Conservation (phyloP, 2,329 filamentous ascomycete genomes). For the Diaporthe longicolla region DNA sequence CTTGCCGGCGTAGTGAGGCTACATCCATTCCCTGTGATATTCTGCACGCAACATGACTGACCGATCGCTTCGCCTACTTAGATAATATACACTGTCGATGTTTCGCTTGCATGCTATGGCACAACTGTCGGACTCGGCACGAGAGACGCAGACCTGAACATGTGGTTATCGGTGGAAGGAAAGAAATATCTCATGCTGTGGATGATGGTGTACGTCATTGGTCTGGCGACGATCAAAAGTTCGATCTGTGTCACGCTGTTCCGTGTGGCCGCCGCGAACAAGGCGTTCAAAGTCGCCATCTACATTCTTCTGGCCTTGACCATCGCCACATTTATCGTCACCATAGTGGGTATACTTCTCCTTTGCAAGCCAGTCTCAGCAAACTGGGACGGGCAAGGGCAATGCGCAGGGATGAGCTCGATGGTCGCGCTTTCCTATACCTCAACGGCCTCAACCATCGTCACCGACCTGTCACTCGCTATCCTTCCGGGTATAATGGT, state of each 20-base stretch:
- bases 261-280: slow-evolving; percentile 38
- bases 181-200: slow-evolving; percentile 46
- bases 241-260: slow-evolving; percentile 46
- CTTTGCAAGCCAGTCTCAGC: slow-evolving; percentile 44
- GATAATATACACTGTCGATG: slow-evolving; percentile 42
- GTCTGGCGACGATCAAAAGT: slow-evolving; percentile 44
- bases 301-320: slow-evolving; percentile 34
- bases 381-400: slow-evolving; percentile 44
- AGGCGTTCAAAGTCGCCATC: slow-evolving; percentile 33
- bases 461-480: slow-evolving; percentile 51
- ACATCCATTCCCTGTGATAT: background rate
- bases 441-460: slow-evolving; percentile 51
- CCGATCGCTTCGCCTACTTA: background rate
- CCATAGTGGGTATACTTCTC: slow-evolving; percentile 43
- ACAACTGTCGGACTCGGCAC: slow-evolving; percentile 44
- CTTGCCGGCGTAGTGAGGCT: slow-evolving; percentile 27
- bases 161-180: slow-evolving; percentile 38
- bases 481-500: slow-evolving; percentile 52
- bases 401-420: slow-evolving; percentile 41
- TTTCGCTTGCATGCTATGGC: slow-evolving; percentile 44
- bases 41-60: background rate
- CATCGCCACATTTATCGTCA: slow-evolving; percentile 43
- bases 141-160: slow-evolving; percentile 41
- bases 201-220: slow-evolving; percentile 46
- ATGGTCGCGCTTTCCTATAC: slow-evolving; percentile 48